Conservation (phyloP, 2,329 filamentous ascomycete genomes). For the Ophiostoma tasmaniense region DNA sequence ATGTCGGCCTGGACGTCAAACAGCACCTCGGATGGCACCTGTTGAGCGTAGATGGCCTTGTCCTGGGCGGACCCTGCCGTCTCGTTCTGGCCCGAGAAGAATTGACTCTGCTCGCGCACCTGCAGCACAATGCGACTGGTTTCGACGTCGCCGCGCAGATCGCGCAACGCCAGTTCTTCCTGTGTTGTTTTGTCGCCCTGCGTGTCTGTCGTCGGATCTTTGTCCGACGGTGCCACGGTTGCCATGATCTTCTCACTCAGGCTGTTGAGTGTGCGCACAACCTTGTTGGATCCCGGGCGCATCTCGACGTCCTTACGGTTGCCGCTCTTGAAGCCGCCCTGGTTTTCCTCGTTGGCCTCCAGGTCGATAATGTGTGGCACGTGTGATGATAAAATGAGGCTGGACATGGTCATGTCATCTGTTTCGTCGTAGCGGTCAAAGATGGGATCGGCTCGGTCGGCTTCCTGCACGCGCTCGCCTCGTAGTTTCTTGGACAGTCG, state of each 20-base stretch:
- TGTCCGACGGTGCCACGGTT: conserved; percentile 71
- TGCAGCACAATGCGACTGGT: conserved; percentile 76
- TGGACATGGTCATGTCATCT: conserved; percentile 51
- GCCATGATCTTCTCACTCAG: conserved; percentile 91
- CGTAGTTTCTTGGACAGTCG: conserved; percentile 83
- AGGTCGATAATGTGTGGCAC: conserved; percentile 88
- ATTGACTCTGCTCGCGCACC: conserved; percentile 76
- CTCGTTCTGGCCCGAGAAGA: conserved; percentile 59
- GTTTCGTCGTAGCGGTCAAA: conserved; percentile 76
- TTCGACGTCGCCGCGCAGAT: conserved; percentile 65
- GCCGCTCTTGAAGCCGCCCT: conserved; percentile 70
- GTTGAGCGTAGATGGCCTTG: conserved; percentile 52
- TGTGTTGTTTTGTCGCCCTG: conserved; percentile 61
- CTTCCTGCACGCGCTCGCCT: conserved; percentile 75
- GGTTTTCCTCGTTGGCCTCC: conserved; percentile 89
- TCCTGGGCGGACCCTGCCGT: conserved; percentile 33
- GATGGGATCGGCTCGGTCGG: conserved; percentile 65
- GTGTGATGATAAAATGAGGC: conserved; percentile 50
- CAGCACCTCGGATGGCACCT: conserved; percentile 62
- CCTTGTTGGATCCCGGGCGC: conserved; percentile 72
- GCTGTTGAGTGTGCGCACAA: conserved; percentile 80
- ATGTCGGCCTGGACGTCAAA: conserved; percentile 56
- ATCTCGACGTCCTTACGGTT: conserved; percentile 88
- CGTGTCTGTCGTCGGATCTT: conserved; percentile 54
- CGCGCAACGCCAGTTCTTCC: conserved; percentile 65